Percentiles rank a stretch among this genome's conserved stretches.
These are phyloP conservation scores for Pilatotrama ljubarskyi DNA, from an alignment of 768 basidiomycete genomes.

Conservation along the genomic window DNA sequence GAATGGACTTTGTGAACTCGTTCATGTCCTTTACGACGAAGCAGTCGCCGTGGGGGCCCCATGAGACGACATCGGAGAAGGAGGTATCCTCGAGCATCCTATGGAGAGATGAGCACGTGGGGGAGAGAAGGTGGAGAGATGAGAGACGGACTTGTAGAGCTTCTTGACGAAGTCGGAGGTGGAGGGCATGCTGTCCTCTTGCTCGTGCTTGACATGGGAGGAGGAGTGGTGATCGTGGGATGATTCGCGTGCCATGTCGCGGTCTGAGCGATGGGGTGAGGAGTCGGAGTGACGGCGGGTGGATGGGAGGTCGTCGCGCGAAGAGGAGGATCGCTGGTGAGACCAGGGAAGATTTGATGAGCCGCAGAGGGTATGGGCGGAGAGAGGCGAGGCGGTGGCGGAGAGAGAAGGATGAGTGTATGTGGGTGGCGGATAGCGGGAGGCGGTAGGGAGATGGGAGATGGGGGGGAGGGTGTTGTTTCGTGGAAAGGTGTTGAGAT, in stretches of 20 bases:
- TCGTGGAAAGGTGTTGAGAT: conserved; percentile 36
- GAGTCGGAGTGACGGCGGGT: conserved; percentile 29
- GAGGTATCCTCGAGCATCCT: conserved; percentile 88
- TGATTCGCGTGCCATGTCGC: conserved; percentile 28
- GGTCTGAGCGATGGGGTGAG: conserved; percentile 19
- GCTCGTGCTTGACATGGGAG: conserved; percentile 34
- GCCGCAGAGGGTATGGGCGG: conserved; percentile 29
- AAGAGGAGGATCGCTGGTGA: conserved; percentile 34
- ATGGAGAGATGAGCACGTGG: not conserved
- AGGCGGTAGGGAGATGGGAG: conserved; percentile 30
- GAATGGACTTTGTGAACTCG: conserved; percentile 87
- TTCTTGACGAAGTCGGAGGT: conserved; percentile 95
- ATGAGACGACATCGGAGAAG: conserved; percentile 73
- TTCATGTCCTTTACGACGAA: conserved; percentile 98
- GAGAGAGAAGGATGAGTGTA: conserved; percentile 38
- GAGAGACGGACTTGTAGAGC: conserved; percentile 72
- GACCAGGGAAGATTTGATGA: conserved; percentile 33
- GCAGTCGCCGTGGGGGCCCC: conserved; percentile 83
- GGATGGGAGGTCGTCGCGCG: conserved; percentile 36
- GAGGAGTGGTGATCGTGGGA: conserved; percentile 16
- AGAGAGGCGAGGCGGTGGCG: conserved; percentile 30
- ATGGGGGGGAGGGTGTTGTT: conserved; percentile 45
- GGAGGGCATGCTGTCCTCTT: conserved; percentile 79
- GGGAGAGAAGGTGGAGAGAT: not conserved
- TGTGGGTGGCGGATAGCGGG: conserved; percentile 36